These are phyloP conservation scores for Rhypophila decipiens DNA, from an alignment of 495 filamentous ascomycete genomes.

Conservation along the genomic window DNA sequence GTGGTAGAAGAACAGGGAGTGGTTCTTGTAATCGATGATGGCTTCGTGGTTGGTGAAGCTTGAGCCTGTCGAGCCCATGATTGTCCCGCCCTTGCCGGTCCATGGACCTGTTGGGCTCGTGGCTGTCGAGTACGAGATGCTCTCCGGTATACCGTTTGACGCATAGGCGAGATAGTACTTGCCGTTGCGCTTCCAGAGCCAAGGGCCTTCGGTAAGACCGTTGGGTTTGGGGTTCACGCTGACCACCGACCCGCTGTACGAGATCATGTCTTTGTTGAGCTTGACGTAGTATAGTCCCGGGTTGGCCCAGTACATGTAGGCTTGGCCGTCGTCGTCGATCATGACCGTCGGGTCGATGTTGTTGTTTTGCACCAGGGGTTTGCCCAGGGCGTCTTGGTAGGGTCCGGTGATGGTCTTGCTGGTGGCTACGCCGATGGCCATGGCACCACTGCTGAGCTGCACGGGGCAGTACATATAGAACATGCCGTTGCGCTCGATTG, in stretches of 20 bases:
- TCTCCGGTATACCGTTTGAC: constrained; percentile 20
- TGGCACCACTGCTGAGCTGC: constrained; percentile 11
- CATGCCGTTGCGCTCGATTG: constrained; percentile 24
- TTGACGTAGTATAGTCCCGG: constrained; percentile 20
- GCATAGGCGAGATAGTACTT: constrained; percentile 27
- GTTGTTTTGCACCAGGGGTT: constrained; percentile 18
- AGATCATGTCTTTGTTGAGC: constrained; percentile 27
- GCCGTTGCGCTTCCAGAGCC: constrained; percentile 26
- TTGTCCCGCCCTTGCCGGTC: constrained; percentile 22
- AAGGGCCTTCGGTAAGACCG: constrained; percentile 26
- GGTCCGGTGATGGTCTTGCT: constrained; percentile 24
- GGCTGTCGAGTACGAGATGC: constrained; percentile 26
- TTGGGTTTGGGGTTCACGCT: neutral
- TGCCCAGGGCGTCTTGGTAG: constrained; percentile 25
- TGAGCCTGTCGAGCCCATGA: constrained; percentile 19
- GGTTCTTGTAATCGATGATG: constrained; percentile 22
- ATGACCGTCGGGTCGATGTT: constrained; percentile 19
- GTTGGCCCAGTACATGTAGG: constrained; percentile 16
- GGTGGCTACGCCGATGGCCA: constrained; percentile 23
- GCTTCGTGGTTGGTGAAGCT: constrained; percentile 26
- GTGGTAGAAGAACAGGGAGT: constrained; percentile 28
- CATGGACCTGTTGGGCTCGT: constrained; percentile 23
- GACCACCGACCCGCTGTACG: constrained; percentile 18
- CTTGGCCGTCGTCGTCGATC: constrained; percentile 14
- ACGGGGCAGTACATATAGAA: constrained; percentile 28